Base-by-base conservation (phyloP, 2,329 filamentous ascomycete genomes). In the Piedraia hortae region DNA sequence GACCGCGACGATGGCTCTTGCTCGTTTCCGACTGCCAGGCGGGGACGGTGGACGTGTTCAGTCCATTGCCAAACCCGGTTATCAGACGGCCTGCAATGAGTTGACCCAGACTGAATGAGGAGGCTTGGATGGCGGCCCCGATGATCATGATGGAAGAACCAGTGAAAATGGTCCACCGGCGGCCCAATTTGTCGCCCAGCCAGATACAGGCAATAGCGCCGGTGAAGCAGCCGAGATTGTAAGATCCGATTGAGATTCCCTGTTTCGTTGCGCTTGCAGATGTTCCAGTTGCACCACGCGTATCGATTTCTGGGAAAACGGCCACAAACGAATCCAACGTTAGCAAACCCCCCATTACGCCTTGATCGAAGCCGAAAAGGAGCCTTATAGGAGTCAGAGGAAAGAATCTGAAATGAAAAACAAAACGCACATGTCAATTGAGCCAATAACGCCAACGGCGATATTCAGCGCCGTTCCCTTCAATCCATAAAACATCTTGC, bases 1-100 rank as follows among this genome's bases (percentile, higher is more conserved):
- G 49, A 4, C 54, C 54, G 26, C 54, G 45, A 19, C 45, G 44
- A 28, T 59, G 52, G 5, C 51, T 47, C 30, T 54, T 53, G 18
- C 51, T 53, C 24, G 51, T 56, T 35, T 57, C 53, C 2, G 46
- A 48, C 24, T 56, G 51, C 49, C 51, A 58, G 8, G 48, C 54
- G 5, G 54, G 54, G 8, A 58, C 53, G 0, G 53, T 56, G 0
- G 50, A 52, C 1, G 53, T 55, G 28, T 56, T 57, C 37, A 57
- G 41, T 12, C 53, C 52, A 24, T 57, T 57, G 4, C 55, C 57
- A 24, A 56, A 43, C 14, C 56, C 56, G 10, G 53, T 53, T 9
- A 60, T 42, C 10, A 60, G 31, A 24, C 56, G 48, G 9, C 53
- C 53, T 16, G 55, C 43, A 21, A 60, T 54, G 21, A 61, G 42